phyloP scores from a whole-genome alignment of 1,139 yeast species.

The Debaryomycetaceae sp. region DNA sequence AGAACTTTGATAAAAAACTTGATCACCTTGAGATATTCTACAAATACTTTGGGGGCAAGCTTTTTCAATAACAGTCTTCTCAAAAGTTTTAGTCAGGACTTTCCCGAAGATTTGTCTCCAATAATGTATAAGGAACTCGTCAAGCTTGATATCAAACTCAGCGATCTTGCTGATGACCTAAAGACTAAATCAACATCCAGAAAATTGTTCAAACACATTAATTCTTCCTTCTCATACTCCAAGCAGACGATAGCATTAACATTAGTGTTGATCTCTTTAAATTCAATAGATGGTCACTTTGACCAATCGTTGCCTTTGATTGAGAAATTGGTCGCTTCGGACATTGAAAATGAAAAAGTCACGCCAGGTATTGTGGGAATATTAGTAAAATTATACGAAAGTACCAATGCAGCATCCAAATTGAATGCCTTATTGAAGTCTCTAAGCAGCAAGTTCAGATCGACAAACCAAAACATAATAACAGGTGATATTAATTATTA shows the following conservation, averaged over 20 bases:
- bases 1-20: conserved; percentile 42
- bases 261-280: conserved; percentile 46
- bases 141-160: conserved; percentile 24
- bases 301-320: conserved; percentile 46
- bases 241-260: conserved; percentile 27
- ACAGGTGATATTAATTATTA: conserved; percentile 21
- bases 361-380: conserved; percentile 46
- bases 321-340: conserved; percentile 27
- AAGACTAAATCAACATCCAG: conserved; percentile 16
- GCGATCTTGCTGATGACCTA: conserved; percentile 21
- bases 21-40: conserved; percentile 35
- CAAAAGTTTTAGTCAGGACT: conserved; percentile 18
- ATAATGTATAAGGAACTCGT: conserved; percentile 28
- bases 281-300: conserved; percentile 32
- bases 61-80: conserved; percentile 21
- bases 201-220: conserved; percentile 24
- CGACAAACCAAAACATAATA: conserved; percentile 16
- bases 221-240: conserved; percentile 2
- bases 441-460: conserved; percentile 19
- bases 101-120: conserved; percentile 34
- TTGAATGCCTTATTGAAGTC: conserved; percentile 23
- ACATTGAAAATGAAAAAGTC: conserved; percentile 15
- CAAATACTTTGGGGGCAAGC: conserved; percentile 35
- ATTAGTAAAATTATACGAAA: conserved; percentile 47
- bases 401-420: conserved; percentile 20